phyloP scores from a whole-genome alignment of 2,329 filamentous ascomycete species.

The Zasmidium cellare region DNA sequence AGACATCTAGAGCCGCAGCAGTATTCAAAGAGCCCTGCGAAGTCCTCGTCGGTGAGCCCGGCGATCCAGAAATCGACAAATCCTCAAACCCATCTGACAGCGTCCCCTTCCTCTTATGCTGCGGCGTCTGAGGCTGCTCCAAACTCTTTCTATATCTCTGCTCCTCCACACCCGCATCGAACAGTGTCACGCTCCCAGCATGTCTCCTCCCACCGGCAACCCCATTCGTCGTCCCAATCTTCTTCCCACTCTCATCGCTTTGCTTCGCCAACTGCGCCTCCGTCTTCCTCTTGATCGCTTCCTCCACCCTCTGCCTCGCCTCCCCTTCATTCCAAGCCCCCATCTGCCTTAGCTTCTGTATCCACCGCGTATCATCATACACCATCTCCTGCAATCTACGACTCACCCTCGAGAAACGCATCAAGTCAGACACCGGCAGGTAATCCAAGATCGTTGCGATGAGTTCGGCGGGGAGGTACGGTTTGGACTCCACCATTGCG shows the following conservation, averaged over 20 bases:
- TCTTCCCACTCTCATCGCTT: constrained; percentile 41
- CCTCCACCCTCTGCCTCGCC: constrained; percentile 77
- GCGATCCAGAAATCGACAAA: constrained; percentile 54
- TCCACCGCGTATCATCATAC: constrained; percentile 96
- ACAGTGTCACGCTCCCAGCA: constrained; percentile 61
- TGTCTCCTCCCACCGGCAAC: constrained; percentile 34
- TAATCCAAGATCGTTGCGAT: constrained; percentile 86
- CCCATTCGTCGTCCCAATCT: constrained; percentile 38
- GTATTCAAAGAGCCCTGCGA: constrained; percentile 50
- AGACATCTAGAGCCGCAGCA: constrained; percentile 65
- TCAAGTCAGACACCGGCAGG: constrained; percentile 78
- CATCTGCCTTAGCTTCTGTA: constrained; percentile 81
- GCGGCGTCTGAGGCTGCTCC: constrained; percentile 32
- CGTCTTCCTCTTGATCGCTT: constrained; percentile 57
- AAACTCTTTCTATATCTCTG: constrained; percentile 51
- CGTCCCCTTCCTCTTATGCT: constrained; percentile 31
- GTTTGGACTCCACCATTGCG: constrained; percentile 75
- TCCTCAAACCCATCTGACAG: constrained; percentile 77
- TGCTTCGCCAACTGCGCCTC: constrained; percentile 55
- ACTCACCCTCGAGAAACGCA: constrained; percentile 81
- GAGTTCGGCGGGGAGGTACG: constrained; percentile 87
- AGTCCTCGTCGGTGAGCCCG: constrained; percentile 12
- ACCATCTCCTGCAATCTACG: constrained; percentile 95
- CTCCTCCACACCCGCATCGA: constrained; percentile 71
- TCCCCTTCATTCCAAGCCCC: constrained; percentile 89